A percentile compares a stretch with the other conserved stretches of the same genome.
phyloP scores from a whole-genome alignment of 805 yeast species.

The Kodamaea jinghongensis region DNA sequence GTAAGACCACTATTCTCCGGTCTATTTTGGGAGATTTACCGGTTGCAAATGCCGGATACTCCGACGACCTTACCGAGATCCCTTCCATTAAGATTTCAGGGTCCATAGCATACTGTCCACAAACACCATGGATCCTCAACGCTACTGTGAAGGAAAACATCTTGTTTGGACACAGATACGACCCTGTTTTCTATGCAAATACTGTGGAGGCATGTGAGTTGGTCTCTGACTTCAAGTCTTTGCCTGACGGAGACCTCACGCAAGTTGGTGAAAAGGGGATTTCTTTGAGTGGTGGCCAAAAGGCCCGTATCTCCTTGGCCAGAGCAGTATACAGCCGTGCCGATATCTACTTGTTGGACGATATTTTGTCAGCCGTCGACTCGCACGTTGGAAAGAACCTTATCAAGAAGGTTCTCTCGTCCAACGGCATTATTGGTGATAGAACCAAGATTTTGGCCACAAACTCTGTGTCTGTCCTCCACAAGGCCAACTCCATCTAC shows the following conservation, averaged over 20 bases:
- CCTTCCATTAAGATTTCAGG: slow-evolving; percentile 18
- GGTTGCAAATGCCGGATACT: slow-evolving; percentile 1
- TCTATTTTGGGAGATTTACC: slow-evolving; percentile 34
- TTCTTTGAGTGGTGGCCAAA: slow-evolving; percentile 43
- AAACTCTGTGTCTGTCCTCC: slow-evolving; percentile 35
- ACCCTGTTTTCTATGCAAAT: slow-evolving; percentile 27
- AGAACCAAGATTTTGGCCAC: slow-evolving; percentile 39
- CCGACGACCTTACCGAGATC: neutral
- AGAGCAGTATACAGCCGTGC: slow-evolving; percentile 42
- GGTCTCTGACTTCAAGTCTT: slow-evolving; percentile 28
- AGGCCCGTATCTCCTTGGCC: slow-evolving; percentile 41
- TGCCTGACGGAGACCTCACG: slow-evolving; percentile 41
- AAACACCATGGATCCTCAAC: slow-evolving; percentile 41
- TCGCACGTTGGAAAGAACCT: slow-evolving; percentile 40
- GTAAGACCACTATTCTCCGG: slow-evolving; percentile 37
- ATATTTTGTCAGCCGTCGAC: slow-evolving; percentile 42
- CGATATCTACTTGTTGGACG: slow-evolving; percentile 38
- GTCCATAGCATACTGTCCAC: slow-evolving; percentile 37
- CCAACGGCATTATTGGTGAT: slow-evolving; percentile 28
- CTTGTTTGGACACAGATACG: slow-evolving; percentile 34
- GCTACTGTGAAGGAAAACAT: slow-evolving; percentile 40
- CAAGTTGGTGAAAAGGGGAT: slow-evolving; percentile 44
- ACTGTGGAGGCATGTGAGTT: slow-evolving; percentile 40
- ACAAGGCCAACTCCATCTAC: slow-evolving; percentile 31
- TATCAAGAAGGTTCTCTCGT: slow-evolving; percentile 29